Evolutionary conservation across 805 yeast genomes (phyloP).

Genomic region (Maudiozyma pseudohumilis): DNA sequence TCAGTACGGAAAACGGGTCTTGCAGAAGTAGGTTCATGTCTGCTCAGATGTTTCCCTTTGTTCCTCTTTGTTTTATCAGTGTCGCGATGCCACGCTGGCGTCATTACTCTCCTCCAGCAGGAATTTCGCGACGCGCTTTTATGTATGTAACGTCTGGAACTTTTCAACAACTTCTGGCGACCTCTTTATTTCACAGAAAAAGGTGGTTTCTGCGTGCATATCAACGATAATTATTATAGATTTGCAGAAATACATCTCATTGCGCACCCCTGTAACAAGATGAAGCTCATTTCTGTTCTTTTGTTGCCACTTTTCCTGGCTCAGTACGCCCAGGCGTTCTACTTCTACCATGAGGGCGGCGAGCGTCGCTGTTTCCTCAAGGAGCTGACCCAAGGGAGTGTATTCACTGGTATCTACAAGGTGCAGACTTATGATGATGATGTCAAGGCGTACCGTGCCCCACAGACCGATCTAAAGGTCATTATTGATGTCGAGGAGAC

Average conservation of each 20-base stretch:
- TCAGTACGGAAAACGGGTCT: constrained; percentile 86
- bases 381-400: constrained; percentile 41
- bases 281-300: background rate
- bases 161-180: no score
- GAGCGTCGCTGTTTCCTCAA: constrained; percentile 47
- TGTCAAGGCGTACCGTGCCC: constrained; percentile 27
- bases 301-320: constrained; percentile 9
- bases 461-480: constrained; percentile 30
- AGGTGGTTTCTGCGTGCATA: background rate
- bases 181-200: no score
- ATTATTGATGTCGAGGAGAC: constrained; percentile 48
- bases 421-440: constrained; percentile 37
- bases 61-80: no score
- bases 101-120: no score
- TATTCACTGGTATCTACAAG: constrained; percentile 41
- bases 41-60: no score
- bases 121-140: no score
- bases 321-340: constrained; percentile 31
- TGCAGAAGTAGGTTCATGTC: constrained; percentile 55
- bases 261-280: background rate
- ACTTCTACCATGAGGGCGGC: constrained; percentile 44
- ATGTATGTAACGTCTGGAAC: no score
- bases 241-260: background rate
- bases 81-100: no score
- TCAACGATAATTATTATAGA: background rate